A percentile compares a stretch with the other conserved stretches of the same genome.
These are phyloP conservation scores for Dactylellina haptotyla DNA, from an alignment of 2,329 filamentous ascomycete species.

Conservation along the genomic window DNA sequence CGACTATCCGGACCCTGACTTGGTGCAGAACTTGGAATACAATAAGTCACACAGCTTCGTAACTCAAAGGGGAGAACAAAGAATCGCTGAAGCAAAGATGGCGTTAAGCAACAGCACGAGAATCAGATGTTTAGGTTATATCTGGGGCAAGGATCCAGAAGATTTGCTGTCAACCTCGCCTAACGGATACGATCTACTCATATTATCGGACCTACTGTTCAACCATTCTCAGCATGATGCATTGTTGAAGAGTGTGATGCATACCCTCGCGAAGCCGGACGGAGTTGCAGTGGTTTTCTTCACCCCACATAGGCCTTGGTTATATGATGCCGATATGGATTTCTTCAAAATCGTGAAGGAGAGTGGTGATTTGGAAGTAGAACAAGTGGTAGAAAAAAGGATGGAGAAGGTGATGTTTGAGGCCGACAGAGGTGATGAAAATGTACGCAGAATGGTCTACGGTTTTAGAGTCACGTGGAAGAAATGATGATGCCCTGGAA, in stretches of 20 bases:
- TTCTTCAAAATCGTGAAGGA: slow-evolving; percentile 83
- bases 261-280: slow-evolving; percentile 70
- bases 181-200: slow-evolving; percentile 77
- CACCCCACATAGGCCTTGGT: slow-evolving; percentile 91
- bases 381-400: slow-evolving; percentile 80
- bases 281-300: slow-evolving; percentile 86
- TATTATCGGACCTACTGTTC: slow-evolving; percentile 90
- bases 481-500: not conserved
- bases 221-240: slow-evolving; percentile 87
- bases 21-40: slow-evolving; percentile 80
- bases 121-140: slow-evolving; percentile 75
- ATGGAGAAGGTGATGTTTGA: slow-evolving; percentile 91
- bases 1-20: slow-evolving; percentile 70
- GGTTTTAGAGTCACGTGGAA: slow-evolving; percentile 45
- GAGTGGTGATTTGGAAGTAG: slow-evolving; percentile 75
- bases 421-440: slow-evolving; percentile 81
- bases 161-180: slow-evolving; percentile 70
- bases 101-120: slow-evolving; percentile 58
- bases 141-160: slow-evolving; percentile 78
- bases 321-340: slow-evolving; percentile 81
- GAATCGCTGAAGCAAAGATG: not conserved
- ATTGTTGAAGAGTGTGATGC: slow-evolving; percentile 75
- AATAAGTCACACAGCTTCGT: slow-evolving; percentile 73
- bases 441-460: slow-evolving; percentile 28
- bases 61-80: not conserved